Evolutionary conservation across 371 early-diverging fungal genomes (phyloP).

Genomic region (Mortierella sp.): DNA sequence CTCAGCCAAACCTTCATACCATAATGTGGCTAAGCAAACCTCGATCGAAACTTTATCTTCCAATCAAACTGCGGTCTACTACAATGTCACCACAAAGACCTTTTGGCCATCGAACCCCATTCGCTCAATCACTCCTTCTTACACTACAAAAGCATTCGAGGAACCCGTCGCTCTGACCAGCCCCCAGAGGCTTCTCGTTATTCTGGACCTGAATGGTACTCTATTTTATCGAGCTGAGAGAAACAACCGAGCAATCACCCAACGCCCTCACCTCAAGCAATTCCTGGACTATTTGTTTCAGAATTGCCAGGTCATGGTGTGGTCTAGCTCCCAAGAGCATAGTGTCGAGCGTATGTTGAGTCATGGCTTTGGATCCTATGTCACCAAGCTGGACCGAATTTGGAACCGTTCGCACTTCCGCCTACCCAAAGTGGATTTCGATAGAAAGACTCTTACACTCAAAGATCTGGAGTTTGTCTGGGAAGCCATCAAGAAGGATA

Average conservation of each 20-base stretch:
- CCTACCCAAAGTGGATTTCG: slow-evolving; percentile 61
- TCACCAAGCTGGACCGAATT: slow-evolving; percentile 58
- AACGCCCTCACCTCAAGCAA: slow-evolving; percentile 65
- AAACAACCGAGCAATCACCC: slow-evolving; percentile 57
- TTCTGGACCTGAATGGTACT: slow-evolving; percentile 84
- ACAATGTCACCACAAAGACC: slow-evolving; percentile 30
- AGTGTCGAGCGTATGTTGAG: slow-evolving; percentile 62
- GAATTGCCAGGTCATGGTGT: slow-evolving; percentile 80
- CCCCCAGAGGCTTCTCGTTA: slow-evolving; percentile 59
- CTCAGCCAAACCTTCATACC: no score
- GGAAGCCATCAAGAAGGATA: slow-evolving; percentile 58
- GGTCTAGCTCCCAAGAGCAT: slow-evolving; percentile 79
- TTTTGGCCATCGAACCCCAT: slow-evolving; percentile 31
- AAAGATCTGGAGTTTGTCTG: slow-evolving; percentile 75
- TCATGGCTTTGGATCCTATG: slow-evolving; percentile 59
- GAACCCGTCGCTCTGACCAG: slow-evolving; percentile 16
- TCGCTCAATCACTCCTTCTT: slow-evolving; percentile 37
- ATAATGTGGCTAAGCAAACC: no score
- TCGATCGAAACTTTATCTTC: no score
- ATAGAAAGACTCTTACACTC: slow-evolving; percentile 65
- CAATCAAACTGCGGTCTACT: slow-evolving; percentile 10
- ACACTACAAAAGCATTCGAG: slow-evolving; percentile 22
- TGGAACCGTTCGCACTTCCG: slow-evolving; percentile 76
- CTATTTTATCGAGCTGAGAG: slow-evolving; percentile 63
- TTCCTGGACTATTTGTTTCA: slow-evolving; percentile 75